These are phyloP conservation scores for Ballota nigra DNA, from an alignment of 257 asterid genomes.

Conservation along the genomic window DNA sequence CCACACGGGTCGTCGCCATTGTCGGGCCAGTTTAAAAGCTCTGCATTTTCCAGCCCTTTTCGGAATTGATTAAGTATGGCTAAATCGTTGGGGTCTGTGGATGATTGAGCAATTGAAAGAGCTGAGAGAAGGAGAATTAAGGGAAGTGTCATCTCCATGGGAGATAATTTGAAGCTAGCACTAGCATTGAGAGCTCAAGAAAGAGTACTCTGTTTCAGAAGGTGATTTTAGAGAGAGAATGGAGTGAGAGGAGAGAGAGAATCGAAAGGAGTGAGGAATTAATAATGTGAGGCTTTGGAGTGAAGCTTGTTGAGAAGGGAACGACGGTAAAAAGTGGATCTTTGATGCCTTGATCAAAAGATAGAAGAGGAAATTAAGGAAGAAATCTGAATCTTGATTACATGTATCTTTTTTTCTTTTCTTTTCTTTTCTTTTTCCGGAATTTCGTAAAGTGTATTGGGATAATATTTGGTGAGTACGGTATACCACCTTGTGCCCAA, in stretches of 20 bases:
- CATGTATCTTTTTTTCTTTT: background rate
- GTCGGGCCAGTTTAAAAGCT: constrained; percentile 73
- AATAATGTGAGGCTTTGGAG: constrained; percentile 1
- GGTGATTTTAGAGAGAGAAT: constrained; percentile 31
- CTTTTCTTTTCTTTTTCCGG: background rate
- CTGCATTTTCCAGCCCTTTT: constrained; percentile 62
- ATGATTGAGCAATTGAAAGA: constrained; percentile 31
- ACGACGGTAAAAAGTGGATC: constrained; percentile 23
- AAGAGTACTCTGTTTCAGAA: constrained; percentile 25
- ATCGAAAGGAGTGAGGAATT: constrained; percentile 22
- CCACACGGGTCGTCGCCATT: constrained; percentile 79
- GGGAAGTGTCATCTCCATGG: constrained; percentile 40
- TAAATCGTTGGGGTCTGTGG: constrained; percentile 68
- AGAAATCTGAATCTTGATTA: constrained; percentile 18
- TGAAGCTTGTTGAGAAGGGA: constrained; percentile 29
- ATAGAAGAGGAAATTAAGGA: background rate
- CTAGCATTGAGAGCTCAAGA: constrained; percentile 36
- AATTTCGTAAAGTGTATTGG: background rate
- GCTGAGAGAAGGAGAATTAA: constrained; percentile 30
- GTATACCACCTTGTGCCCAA: too few relatives aligned
- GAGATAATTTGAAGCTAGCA: constrained; percentile 24
- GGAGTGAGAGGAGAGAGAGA: constrained; percentile 18
- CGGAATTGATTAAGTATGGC: constrained; percentile 57
- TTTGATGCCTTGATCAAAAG: constrained; percentile 11
- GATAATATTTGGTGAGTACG: too few relatives aligned